Evolutionary conservation across 139 green algal species (phyloP), one percentile per base, ranked within the genome.

Genomic region (Deuterostichococcus epilithicus): DNA sequence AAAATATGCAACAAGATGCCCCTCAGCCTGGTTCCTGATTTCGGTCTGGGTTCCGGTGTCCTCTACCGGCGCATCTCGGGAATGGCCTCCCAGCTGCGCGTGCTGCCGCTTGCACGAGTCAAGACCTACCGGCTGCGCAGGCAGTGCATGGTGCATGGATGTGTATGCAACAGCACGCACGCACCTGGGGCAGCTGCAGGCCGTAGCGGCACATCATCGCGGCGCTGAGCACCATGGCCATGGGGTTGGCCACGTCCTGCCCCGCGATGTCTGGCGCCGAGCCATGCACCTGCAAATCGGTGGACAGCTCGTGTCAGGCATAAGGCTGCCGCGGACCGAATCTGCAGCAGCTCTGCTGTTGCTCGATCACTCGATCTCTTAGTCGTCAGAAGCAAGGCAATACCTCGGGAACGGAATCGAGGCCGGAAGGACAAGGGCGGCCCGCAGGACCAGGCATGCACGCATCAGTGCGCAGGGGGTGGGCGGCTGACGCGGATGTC

Each of bases 161-260:
- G 28, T 67, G 18, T 5, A 63, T 63, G 52, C 3, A n/a, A 28
- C 80, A n/a, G 76, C 85, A 58, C 1, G 5, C 52, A 38, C 81
- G 22, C 34, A 93, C 91, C 80, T 89, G 85, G 30, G 94, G 90
- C 73, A 97, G 81, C 79, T 91, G 88, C 39, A 99, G 91, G 52
- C 93, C 94, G 83, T 98, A 99, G 63, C 93, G 86, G 85, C 97
- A 97, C 96, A 99, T 98, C 96, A 99, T 99, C 67, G 96, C 95
- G 10, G 96, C 96, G 30, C 88, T 96, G 36, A 99, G 86, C 35
- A 99, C 87, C 94, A 97, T 97, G 39, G 93, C 94, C 83, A 98
- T 83, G 4, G 93, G 93, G 85, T 97, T 97, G 60, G 94, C 93
- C 0, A 94, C 74, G 81, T 97, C 92, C 81, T 97, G 81, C 28